phyloP scores from a whole-genome alignment of 805 yeast genomes.

The Kodamaea fukazawae region DNA sequence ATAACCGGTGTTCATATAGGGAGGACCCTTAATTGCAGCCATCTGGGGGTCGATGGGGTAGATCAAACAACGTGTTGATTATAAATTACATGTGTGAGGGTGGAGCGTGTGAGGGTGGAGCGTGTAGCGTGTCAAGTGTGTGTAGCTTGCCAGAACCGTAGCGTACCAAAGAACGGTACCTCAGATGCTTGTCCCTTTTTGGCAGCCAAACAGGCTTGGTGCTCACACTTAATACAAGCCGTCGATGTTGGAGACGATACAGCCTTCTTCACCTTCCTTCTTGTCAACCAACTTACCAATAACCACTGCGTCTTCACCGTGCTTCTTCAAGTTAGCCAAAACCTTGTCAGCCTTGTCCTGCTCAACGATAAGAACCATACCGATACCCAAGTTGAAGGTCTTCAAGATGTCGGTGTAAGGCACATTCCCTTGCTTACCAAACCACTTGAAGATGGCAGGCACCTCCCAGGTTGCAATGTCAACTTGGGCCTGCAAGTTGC shows the following conservation, averaged over 20 bases:
- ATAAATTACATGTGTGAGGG: too few species aligned
- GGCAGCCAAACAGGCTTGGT: too few species aligned
- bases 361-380: constrained; percentile 89
- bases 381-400: constrained; percentile 94
- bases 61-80: too few species aligned
- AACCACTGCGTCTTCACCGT: constrained; percentile 70
- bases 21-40: too few species aligned
- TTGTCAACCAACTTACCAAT: constrained; percentile 39
- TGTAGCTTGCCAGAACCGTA: too few species aligned
- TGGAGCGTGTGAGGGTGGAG: too few species aligned
- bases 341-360: constrained; percentile 61
- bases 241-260: constrained; percentile 53
- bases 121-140: too few species aligned
- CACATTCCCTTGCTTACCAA: constrained; percentile 86
- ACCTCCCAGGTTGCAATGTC: constrained; percentile 81
- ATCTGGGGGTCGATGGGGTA: too few species aligned
- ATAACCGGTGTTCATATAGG: too few species aligned
- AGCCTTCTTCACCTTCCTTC: constrained; percentile 52
- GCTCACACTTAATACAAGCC: constrained; percentile 32
- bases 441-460: constrained; percentile 90
- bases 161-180: too few species aligned
- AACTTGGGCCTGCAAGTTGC: constrained; percentile 70
- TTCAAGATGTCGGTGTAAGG: constrained; percentile 81
- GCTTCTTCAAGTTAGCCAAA: constrained; percentile 49
- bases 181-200: too few species aligned